Evolutionary conservation across 1,284 basidiomycete genomes (phyloP).

Genomic region (Leccinum pachyderme): DNA sequence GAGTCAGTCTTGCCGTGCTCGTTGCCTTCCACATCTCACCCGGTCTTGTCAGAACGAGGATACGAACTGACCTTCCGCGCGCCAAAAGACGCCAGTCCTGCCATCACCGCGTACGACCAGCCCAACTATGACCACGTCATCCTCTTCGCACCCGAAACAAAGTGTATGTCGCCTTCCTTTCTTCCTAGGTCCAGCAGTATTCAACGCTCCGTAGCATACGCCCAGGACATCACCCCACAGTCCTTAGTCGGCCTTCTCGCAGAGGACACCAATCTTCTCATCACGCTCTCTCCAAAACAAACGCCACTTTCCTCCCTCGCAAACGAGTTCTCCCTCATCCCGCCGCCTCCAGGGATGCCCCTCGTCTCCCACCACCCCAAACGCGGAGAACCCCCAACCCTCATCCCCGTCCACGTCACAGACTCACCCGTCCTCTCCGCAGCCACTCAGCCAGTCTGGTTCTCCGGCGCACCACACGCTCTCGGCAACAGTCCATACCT

Average conservation of each 20-base stretch:
- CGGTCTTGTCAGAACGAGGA: conserved; percentile 19
- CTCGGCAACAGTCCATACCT: conserved; percentile 81
- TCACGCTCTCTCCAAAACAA: conserved; percentile 76
- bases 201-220: conserved; percentile 49
- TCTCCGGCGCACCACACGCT: conserved; percentile 73
- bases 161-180: conserved; percentile 50
- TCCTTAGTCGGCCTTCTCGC: conserved; percentile 73
- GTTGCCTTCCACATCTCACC: not conserved
- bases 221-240: conserved; percentile 82
- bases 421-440: conserved; percentile 46
- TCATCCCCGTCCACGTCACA: conserved; percentile 56
- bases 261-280: conserved; percentile 79
- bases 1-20: conserved; percentile 43
- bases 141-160: conserved; percentile 78
- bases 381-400: conserved; percentile 54
- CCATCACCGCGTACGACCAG: conserved; percentile 68
- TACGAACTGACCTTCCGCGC: conserved; percentile 77
- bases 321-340: conserved; percentile 73
- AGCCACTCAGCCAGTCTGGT: conserved; percentile 61
- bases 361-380: conserved; percentile 76
- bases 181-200: not conserved
- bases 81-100: conserved; percentile 68
- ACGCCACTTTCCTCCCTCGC: conserved; percentile 71
- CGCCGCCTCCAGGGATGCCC: conserved; percentile 71
- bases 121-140: conserved; percentile 82